Percentiles rank a stretch among this genome's conserved stretches.
phyloP scores from a whole-genome alignment of 169 alveolate genomes.

The Eimeria praecox region DNA sequence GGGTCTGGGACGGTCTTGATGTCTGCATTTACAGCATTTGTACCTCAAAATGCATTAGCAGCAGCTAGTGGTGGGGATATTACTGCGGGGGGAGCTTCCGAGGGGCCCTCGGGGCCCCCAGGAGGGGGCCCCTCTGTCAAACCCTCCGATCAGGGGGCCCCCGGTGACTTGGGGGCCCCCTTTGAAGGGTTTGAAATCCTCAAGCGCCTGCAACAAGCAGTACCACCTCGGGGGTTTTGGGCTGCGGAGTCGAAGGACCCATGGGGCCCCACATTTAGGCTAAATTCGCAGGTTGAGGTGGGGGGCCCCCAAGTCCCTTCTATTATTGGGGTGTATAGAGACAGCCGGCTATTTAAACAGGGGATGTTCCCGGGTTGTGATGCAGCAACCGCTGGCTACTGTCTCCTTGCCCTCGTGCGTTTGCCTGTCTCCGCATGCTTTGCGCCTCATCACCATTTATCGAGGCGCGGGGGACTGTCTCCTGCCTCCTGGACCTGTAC shows the following conservation, averaged over 20 bases:
- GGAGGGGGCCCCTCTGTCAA: background rate
- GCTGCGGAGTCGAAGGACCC: background rate
- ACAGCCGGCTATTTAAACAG: background rate
- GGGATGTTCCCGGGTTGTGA: background rate
- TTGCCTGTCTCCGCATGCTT: background rate
- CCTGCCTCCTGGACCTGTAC: conserved; percentile 29
- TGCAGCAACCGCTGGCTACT: background rate
- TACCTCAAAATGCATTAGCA: background rate
- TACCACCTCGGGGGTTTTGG: background rate
- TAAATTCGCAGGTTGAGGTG: background rate
- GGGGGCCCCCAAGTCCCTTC: conserved; percentile 11
- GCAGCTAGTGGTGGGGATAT: background rate
- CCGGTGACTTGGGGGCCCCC: background rate
- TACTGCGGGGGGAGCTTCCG: background rate
- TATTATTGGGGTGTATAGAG: background rate
- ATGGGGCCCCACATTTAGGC: background rate
- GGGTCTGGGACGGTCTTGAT: background rate
- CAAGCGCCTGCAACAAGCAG: background rate
- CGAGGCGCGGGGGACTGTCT: background rate
- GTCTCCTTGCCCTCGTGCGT: background rate
- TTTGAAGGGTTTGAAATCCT: background rate
- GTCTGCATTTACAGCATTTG: background rate
- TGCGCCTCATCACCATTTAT: background rate
- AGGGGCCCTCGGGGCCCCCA: background rate
- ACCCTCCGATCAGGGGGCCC: no score